phyloP scores from a whole-genome alignment of 352 stramenopile genomes.

The Phytophthora constricta region DNA sequence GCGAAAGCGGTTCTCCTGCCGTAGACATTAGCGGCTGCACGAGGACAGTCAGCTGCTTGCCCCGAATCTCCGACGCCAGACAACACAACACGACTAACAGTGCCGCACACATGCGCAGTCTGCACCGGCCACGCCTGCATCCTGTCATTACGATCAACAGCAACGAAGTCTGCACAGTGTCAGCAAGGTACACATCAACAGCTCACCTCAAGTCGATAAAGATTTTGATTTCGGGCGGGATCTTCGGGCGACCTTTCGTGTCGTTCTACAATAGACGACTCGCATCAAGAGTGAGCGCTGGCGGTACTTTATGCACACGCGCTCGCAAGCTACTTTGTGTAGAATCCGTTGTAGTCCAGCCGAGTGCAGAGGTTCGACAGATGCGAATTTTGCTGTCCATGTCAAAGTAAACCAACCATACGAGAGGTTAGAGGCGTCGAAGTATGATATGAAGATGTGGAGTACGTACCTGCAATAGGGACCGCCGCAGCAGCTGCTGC shows the following conservation, averaged over 20 bases:
- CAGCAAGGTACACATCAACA: conserved; percentile 26
- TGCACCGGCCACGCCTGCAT: conserved; percentile 13
- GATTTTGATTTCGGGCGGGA: conserved; percentile 33
- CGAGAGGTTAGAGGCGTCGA: background rate
- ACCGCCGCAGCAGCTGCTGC: conserved; percentile 85
- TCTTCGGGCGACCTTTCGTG: conserved; percentile 42
- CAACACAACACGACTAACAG: conserved; percentile 18
- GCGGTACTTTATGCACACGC: too few relatives aligned
- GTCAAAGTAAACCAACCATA: background rate
- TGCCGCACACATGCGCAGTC: conserved; percentile 1
- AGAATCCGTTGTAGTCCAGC: conserved; percentile 76
- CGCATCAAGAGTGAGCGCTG: too few relatives aligned
- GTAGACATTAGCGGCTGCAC: conserved; percentile 70
- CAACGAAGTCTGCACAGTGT: conserved; percentile 3
- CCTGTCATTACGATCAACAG: conserved; percentile 32
- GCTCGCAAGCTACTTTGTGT: conserved; percentile 54
- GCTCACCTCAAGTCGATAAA: conserved; percentile 15
- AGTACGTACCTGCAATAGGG: conserved; percentile 73
- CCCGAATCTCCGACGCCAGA: background rate
- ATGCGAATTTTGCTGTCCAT: conserved; percentile 68
- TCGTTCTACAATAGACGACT: too few relatives aligned
- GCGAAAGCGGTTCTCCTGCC: conserved; percentile 63
- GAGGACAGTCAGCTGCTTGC: conserved; percentile 63
- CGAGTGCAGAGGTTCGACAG: conserved; percentile 70
- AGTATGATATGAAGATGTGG: background rate